phyloP scores from a whole-genome alignment of 75 land plant species.

The Cupressus sempervirens region DNA sequence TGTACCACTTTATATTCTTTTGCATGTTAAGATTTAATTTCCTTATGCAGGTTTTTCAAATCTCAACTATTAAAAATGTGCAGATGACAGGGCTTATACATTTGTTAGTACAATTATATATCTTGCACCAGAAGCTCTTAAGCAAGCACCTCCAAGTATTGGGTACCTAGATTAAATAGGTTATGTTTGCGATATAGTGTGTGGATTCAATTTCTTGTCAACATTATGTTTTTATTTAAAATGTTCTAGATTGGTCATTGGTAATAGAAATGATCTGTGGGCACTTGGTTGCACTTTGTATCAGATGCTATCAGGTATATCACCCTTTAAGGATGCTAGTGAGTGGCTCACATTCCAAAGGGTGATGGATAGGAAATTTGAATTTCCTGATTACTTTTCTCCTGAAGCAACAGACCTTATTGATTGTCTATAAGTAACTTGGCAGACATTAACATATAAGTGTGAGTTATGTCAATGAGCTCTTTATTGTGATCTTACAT shows the following conservation, averaged over 20 bases:
- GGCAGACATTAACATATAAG: not conserved
- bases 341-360: constrained; percentile 98
- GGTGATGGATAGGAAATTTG: constrained; percentile 79
- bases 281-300: constrained; percentile 97
- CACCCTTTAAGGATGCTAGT: constrained; percentile 99
- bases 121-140: constrained; percentile 95
- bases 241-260: constrained; percentile 11
- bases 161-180: constrained; percentile 41
- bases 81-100: constrained; percentile 89
- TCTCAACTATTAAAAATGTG: not conserved
- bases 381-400: constrained; percentile 80
- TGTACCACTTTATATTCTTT: not conserved
- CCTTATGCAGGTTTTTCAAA: not conserved
- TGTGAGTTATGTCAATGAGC: not conserved
- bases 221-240: not conserved
- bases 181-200: not conserved
- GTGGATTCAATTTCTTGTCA: not conserved
- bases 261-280: constrained; percentile 93
- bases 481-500: not conserved
- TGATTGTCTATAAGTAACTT: constrained; percentile 68
- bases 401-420: constrained; percentile 85
- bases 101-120: constrained; percentile 99
- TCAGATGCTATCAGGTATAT: constrained; percentile 96
- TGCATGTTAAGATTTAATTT: not conserved
- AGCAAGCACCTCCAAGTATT: constrained; percentile 75